Base-by-base conservation (phyloP, 192 early-diverging fungal species). In the Coemansia sp. region DNA sequence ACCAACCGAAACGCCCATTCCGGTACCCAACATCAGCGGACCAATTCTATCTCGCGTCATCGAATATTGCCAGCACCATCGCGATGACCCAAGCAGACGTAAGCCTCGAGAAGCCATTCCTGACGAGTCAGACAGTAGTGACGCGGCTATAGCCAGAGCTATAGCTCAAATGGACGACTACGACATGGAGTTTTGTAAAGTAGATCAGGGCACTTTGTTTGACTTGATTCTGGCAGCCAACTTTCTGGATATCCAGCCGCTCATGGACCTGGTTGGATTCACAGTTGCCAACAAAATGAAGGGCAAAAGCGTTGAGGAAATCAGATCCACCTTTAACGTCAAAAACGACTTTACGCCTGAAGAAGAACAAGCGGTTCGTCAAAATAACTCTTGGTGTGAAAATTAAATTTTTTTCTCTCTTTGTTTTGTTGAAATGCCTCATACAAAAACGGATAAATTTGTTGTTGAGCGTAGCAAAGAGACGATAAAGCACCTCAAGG, bases 211-310 rank as follows among this genome's bases (percentile, higher is more conserved):
- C 19, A 94, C 94, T 1, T 66, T 96, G 43, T 94, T 88, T 71
- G 94, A 96, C 55, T 77, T 96, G 35, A 92, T 96, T 49, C 65
- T 93, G 36, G 92, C 93, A 2, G 93, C 93, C 3, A 94, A 95
- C 72, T 94, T 91, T 53, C 71, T 89, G 15, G 88, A 88, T 57
- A 87, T 89, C 58, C 87, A 83, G 63, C 81, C 81, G 13, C 55
- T 89, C 31, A 61, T 89, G 10, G 84, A 88, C 52, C 64, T 88
- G 13, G 74, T 78, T 6, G 93, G 92, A 56, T 88, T 87, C 61
- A 91, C 91, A 2, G 92, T 95, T 33, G 93, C 92, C 7, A 90
- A 91, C 58, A 95, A 94, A 87, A 88, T 95, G 78, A 89, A 90
- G 71, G 74, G 72, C 12, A 94, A 93, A 69, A 77, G 82, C n/a